Evolutionary conservation across 2,329 filamentous ascomycete genomes (phyloP).

Genomic region (Cladophialophora bantiana): DNA sequence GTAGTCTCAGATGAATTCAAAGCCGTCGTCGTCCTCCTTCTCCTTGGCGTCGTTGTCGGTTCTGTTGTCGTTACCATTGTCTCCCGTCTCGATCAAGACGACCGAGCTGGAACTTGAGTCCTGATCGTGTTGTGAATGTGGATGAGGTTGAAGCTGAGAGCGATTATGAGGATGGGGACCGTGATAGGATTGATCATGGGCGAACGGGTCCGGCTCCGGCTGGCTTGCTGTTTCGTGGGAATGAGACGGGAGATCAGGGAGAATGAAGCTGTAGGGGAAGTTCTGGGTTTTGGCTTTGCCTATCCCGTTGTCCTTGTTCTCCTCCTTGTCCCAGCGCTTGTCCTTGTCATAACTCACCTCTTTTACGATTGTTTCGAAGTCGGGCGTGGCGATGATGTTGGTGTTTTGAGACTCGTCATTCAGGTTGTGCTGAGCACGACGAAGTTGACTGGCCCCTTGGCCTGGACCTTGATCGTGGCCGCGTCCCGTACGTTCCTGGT

Average conservation of each 20-base stretch:
- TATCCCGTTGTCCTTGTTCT: slow-evolving; percentile 9
- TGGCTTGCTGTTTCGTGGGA: too few relatives aligned
- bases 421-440: not conserved
- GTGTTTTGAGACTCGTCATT: not conserved
- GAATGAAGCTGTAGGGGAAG: not conserved
- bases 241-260: not conserved
- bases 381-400: not conserved
- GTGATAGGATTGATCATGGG: not conserved
- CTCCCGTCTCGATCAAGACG: not conserved
- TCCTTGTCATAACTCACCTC: slow-evolving; percentile 34
- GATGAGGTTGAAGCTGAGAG: too few relatives aligned
- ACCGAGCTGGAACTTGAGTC: not conserved
- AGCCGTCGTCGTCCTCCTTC: slow-evolving; percentile 16
- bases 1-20: slow-evolving; percentile 8
- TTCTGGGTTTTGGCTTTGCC: slow-evolving; percentile 22
- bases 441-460: not conserved
- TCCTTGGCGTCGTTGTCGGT: slow-evolving; percentile 25
- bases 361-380: not conserved
- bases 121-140: too few relatives aligned
- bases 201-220: too few relatives aligned
- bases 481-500: not conserved
- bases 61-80: not conserved
- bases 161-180: not conserved
- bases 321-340: slow-evolving; percentile 32
- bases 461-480: not conserved